A percentile compares a stretch with the other conserved stretches of the same genome.
phyloP scores from a whole-genome alignment of 495 filamentous ascomycete species.

The Aspergillus leporis region DNA sequence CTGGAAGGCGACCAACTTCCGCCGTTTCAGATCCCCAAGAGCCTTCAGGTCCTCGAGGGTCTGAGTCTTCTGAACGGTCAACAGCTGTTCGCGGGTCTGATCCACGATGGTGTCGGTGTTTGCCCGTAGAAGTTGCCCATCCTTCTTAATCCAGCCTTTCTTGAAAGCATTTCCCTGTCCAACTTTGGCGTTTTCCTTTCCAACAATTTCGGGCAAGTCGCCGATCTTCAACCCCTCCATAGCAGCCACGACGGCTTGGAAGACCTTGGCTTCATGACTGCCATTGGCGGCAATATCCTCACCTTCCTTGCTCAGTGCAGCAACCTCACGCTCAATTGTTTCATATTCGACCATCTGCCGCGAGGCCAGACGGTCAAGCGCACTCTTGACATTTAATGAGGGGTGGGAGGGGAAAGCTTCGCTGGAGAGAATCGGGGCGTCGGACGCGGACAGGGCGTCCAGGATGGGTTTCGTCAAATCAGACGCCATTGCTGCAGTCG shows the following conservation, averaged over 20 bases:
- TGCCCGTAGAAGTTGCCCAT: slow-evolving; percentile 62
- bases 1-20: slow-evolving; percentile 76
- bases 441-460: slow-evolving; percentile 61
- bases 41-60: slow-evolving; percentile 70
- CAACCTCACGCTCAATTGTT: slow-evolving; percentile 74
- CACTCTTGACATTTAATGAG: slow-evolving; percentile 76
- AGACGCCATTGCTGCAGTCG: slow-evolving; percentile 51
- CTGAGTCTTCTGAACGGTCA: slow-evolving; percentile 65
- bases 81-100: slow-evolving; percentile 70
- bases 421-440: slow-evolving; percentile 67
- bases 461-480: slow-evolving; percentile 68
- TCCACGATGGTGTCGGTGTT: slow-evolving; percentile 72
- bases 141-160: slow-evolving; percentile 94
- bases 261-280: slow-evolving; percentile 93
- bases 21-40: slow-evolving; percentile 78
- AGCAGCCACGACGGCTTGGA: slow-evolving; percentile 75
- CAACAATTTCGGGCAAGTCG: slow-evolving; percentile 75
- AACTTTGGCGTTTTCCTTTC: slow-evolving; percentile 80
- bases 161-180: slow-evolving; percentile 97
- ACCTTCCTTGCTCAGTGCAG: slow-evolving; percentile 76
- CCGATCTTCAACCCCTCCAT: slow-evolving; percentile 77
- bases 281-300: slow-evolving; percentile 77
- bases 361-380: slow-evolving; percentile 79
- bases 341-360: slow-evolving; percentile 86
- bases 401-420: slow-evolving; percentile 74